Evolutionary conservation across 2,329 filamentous ascomycete species (phyloP).

Genomic region (Diaporthe citrichinensis): DNA sequence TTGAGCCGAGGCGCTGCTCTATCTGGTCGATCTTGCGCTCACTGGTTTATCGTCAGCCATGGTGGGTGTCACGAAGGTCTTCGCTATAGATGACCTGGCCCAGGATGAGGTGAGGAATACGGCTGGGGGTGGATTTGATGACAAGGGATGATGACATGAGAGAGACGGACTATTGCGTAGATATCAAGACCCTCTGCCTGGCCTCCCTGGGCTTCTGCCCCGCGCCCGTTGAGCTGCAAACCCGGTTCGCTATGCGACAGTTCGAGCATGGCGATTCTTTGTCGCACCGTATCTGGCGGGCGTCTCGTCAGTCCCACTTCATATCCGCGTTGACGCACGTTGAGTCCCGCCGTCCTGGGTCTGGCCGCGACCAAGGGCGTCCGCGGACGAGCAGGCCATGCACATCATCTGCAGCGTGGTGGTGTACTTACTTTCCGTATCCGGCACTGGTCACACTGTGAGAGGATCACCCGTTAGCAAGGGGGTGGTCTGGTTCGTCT

Average conservation of each 20-base stretch:
- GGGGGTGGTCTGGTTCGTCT: neutral
- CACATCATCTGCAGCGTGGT: neutral
- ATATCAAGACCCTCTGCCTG: conserved; percentile 70
- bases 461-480: conserved; percentile 9
- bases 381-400: conserved; percentile 36
- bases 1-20: conserved; percentile 59
- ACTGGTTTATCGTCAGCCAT: conserved; percentile 50
- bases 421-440: conserved; percentile 52
- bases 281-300: conserved; percentile 69
- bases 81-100: neutral
- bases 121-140: no score
- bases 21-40: conserved; percentile 68
- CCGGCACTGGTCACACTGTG: conserved; percentile 57
- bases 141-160: neutral
- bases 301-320: neutral
- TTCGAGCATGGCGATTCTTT: conserved; percentile 72
- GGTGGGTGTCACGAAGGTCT: neutral
- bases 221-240: conserved; percentile 68
- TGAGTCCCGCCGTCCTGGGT: neutral
- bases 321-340: neutral
- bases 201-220: conserved; percentile 69
- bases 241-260: conserved; percentile 66
- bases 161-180: conserved; percentile 69
- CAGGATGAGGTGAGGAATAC: neutral
- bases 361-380: conserved; percentile 16